A percentile compares a stretch with the other conserved stretches of the same genome.
phyloP scores from a whole-genome alignment of 1,139 yeast genomes.

The Citeromyces siamensis region DNA sequence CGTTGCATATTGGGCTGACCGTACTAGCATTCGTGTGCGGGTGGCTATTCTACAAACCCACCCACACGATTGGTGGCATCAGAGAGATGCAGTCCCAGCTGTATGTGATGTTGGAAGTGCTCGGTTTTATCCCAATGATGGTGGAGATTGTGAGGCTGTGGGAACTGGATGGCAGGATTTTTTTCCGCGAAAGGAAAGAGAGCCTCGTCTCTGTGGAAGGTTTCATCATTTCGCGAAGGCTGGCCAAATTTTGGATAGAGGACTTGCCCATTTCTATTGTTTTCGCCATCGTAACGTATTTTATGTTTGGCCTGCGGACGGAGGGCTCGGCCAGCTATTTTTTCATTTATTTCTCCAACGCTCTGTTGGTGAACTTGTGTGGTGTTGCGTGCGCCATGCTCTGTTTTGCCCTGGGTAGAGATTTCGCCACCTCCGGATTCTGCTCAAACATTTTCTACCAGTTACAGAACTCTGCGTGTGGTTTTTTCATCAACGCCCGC shows the following conservation, averaged over 20 bases:
- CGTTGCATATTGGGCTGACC: constrained; percentile 36
- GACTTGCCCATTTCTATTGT: constrained; percentile 48
- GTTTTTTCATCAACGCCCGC: constrained; percentile 58
- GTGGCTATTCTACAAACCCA: constrained; percentile 58
- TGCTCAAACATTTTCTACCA: constrained; percentile 50
- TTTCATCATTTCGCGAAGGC: constrained; percentile 46
- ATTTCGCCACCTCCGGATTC: constrained; percentile 46
- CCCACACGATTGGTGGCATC: constrained; percentile 46
- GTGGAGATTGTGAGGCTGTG: constrained; percentile 62
- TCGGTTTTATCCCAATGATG: constrained; percentile 52
- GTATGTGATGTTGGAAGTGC: constrained; percentile 47
- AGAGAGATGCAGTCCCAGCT: constrained; percentile 46
- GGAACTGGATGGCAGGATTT: constrained; percentile 47
- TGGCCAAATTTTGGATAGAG: constrained; percentile 50
- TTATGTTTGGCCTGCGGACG: constrained; percentile 57
- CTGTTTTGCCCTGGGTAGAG: constrained; percentile 41
- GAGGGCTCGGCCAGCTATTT: constrained; percentile 25
- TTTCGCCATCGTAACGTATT: constrained; percentile 46
- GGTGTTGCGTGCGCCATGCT: constrained; percentile 38
- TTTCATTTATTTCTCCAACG: constrained; percentile 42
- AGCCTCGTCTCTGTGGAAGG: constrained; percentile 47
- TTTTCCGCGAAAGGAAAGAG: constrained; percentile 56
- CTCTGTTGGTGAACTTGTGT: constrained; percentile 36
- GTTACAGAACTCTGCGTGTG: constrained; percentile 62
- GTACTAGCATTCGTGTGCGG: constrained; percentile 47